Evolutionary conservation across 345 rosid species (phyloP), one percentile per base, ranked within the genome.

Genomic region (Rhizophora mangle): DNA sequence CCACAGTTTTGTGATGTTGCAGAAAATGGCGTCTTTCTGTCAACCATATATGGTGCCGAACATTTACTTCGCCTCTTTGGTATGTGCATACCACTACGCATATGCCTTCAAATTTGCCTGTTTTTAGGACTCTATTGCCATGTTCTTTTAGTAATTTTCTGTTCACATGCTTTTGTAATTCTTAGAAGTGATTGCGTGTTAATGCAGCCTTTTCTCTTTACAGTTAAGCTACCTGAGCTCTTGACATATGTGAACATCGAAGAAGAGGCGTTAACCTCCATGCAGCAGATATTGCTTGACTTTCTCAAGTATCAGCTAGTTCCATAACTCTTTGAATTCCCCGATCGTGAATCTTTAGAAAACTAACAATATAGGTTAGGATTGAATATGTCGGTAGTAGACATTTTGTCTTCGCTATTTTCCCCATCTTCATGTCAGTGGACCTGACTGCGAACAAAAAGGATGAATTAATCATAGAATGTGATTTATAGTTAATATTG

Each of bases 191-290:
- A 19, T 67, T 55, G 5, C 34, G 19, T 58, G 21, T 65, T 39
- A 37, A 51, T 49, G 20, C 16, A 22, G 20, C 19, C 2, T 39
- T 32, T 61, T 26, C 62, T 13, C 37, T 56, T 36, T 70, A 78
- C 97, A 92, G 99, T 95, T 70, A 95, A 95, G 78, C 83, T 95
- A 64, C 99, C 99, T 2, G 96, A 92, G 85, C 86, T 95, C 54
- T 70, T 95, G 76, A 80, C 91, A 60, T 85, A 88, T 74, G 92
- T 86, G 64, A 86, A 86, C 79, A 89, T 95, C 59, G 98, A 92
- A 80, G 97, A 92, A 77, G 99, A 90, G 69, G 88, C 96, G 36
- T 72, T 86, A 78, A 82, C 65, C 51, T 78, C 84, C 68, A 63
- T 95, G 86, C 98, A 92, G 77, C 97, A 85, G 87, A 92, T 82